phyloP scores from a whole-genome alignment of 2,329 filamentous ascomycete genomes.

The Cytospora schulzeri region DNA sequence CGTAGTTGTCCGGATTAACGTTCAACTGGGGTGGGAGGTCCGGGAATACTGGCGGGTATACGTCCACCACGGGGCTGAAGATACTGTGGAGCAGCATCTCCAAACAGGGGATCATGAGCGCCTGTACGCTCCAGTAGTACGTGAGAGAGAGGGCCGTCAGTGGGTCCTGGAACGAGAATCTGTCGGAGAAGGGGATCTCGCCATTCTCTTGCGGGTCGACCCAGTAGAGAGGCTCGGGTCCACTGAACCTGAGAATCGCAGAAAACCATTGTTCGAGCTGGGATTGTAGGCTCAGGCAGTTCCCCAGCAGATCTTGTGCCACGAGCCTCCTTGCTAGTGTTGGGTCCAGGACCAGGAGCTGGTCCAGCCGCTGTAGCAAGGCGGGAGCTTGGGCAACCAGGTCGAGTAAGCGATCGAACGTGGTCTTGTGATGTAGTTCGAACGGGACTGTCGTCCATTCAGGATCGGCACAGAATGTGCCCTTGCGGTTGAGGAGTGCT shows the following conservation, averaged over 20 bases:
- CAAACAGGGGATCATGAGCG: conserved; percentile 53
- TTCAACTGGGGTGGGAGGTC: conserved; percentile 42
- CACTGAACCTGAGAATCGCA: conserved; percentile 34
- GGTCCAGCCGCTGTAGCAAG: conserved; percentile 50
- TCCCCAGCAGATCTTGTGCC: conserved; percentile 51
- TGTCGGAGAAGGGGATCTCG: conserved; percentile 48
- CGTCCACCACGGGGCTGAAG: conserved; percentile 47
- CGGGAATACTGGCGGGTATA: conserved; percentile 43
- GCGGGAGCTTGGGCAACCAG: conserved; percentile 49
- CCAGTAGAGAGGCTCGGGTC: conserved; percentile 44
- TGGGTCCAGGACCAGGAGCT: conserved; percentile 42
- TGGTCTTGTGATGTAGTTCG: conserved; percentile 52
- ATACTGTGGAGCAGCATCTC: conserved; percentile 47
- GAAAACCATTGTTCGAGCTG: conserved; percentile 53
- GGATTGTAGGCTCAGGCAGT: conserved; percentile 50
- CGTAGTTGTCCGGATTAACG: conserved; percentile 47
- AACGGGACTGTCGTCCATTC: conserved; percentile 58
- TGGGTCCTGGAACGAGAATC: conserved; percentile 48
- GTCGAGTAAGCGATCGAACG: conserved; percentile 56
- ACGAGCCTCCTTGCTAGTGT: conserved; percentile 46
- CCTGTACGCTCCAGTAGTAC: conserved; percentile 56
- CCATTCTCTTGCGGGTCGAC: conserved; percentile 36
- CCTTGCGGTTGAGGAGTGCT: conserved; percentile 52
- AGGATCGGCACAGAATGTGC: conserved; percentile 52
- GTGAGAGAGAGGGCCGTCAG: conserved; percentile 50